Conservation (phyloP, 2,329 filamentous ascomycete species). For the Chrysosporium queenslandicum region DNA sequence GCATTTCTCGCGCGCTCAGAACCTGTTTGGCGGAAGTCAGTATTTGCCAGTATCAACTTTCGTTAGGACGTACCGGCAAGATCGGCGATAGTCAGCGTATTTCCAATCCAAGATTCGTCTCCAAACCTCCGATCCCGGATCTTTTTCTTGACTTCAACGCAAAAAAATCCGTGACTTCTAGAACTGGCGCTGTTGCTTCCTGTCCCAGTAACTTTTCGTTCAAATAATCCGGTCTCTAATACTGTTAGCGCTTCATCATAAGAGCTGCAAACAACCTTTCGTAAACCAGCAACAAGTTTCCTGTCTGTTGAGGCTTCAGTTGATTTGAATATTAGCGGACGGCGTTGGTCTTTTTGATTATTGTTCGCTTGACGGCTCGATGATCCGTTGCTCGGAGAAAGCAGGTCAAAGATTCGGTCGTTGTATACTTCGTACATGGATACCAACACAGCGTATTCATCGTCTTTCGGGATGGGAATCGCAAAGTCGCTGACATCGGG, state of each 20-base stretch:
- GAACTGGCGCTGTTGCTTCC: slow-evolving; percentile 89
- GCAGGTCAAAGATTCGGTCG: slow-evolving; percentile 88
- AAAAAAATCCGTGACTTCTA: slow-evolving; percentile 92
- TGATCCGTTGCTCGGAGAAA: slow-evolving; percentile 46
- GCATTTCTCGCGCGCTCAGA: slow-evolving; percentile 88
- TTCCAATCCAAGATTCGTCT: slow-evolving; percentile 60
- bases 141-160: slow-evolving; percentile 85
- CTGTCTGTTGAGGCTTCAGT: slow-evolving; percentile 79
- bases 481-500: slow-evolving; percentile 65
- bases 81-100: slow-evolving; percentile 78
- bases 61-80: slow-evolving; percentile 55
- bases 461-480: slow-evolving; percentile 55
- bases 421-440: slow-evolving; percentile 99
- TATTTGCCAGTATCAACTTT: background rate
- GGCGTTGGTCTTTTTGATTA: slow-evolving; percentile 56
- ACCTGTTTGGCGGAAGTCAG: slow-evolving; percentile 32
- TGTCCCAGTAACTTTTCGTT: slow-evolving; percentile 79
- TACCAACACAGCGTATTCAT: slow-evolving; percentile 78
- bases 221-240: slow-evolving; percentile 76
- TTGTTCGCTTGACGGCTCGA: slow-evolving; percentile 35
- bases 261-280: slow-evolving; percentile 76
- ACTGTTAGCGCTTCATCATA: slow-evolving; percentile 80
- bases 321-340: slow-evolving; percentile 79
- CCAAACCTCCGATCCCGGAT: slow-evolving; percentile 40
- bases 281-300: slow-evolving; percentile 87